These are phyloP conservation scores for Xylaria bambusicola DNA, from an alignment of 495 filamentous ascomycete species.

Conservation along the genomic window DNA sequence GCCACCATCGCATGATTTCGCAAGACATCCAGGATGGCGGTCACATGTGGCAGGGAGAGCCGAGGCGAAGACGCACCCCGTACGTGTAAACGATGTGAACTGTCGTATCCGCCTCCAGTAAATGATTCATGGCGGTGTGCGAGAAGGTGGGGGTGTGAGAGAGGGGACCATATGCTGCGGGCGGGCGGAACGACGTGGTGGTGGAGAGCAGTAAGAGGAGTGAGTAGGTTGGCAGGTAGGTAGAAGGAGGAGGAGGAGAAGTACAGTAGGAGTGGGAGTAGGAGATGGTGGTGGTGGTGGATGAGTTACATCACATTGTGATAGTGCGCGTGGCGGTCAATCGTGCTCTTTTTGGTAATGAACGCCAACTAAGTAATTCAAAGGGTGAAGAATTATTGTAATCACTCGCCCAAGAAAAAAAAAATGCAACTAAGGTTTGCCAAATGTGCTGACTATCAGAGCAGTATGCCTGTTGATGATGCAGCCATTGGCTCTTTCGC, in stretches of 20 bases:
- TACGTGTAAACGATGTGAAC: slow-evolving; percentile 5
- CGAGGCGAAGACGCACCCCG: not conserved
- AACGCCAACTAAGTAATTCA: no score
- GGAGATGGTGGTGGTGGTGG: not conserved
- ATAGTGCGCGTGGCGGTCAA: slow-evolving; percentile 15
- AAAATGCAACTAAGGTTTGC: no score
- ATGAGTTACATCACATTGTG: slow-evolving; percentile 15
- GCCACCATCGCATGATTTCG: slow-evolving; percentile 7
- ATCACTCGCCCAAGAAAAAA: no score
- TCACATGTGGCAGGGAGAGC: not conserved
- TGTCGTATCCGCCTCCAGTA: slow-evolving; percentile 21
- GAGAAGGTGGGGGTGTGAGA: slow-evolving; percentile 28
- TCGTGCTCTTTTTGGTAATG: no score
- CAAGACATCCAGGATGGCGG: not conserved
- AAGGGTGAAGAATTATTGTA: no score
- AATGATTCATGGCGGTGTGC: slow-evolving; percentile 32
- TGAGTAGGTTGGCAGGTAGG: no score
- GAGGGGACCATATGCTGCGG: slow-evolving; percentile 8
- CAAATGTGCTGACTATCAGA: no score
- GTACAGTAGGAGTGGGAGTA: not conserved
- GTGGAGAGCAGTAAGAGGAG: not conserved
- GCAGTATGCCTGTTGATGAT: not conserved
- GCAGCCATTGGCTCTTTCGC: not conserved
- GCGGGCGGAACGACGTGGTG: slow-evolving; percentile 11
- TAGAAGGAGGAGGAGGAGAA: no score